Base-by-base conservation (phyloP, 202 grass and related monocot genomes). In the Hordeum pubiflorum region DNA sequence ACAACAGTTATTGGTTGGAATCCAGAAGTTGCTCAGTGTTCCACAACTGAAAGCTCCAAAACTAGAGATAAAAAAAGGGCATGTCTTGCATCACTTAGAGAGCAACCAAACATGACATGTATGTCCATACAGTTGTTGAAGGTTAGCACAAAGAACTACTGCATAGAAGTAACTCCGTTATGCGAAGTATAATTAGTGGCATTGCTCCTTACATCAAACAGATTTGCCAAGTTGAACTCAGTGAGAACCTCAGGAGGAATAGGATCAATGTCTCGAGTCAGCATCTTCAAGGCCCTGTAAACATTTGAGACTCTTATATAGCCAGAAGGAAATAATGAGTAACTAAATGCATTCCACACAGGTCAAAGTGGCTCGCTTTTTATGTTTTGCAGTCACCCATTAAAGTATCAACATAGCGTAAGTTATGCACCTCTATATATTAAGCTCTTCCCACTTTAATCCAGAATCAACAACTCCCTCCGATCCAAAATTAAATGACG, bases 191-290 rank as follows among this genome's bases (percentile, higher is more conserved):
- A 74, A 83, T 65, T 82, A 63, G 69, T 36, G 58, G 7, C 36
- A 41, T 63, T 76, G 70, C 87, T 76, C 59, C 87, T 93, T 92
- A 97, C 92, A 80, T 97, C 88, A 79, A 85, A 90, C 31, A 97
- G 88, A 78, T 93, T 91, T 70, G 82, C 76, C 78, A 97, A 87
- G 77, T 93, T 93, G 84, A 94, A 94, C 37, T 97, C 90, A 20
- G 66, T 56, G 12, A 91, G 90, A 91, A 97, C 84, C 77, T 93
- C 88, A 23, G 80, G 69, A 84, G 94, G 94, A 43, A 97, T 83
- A 81, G 94, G 92, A 82, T 97, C 94, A 58, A 97, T 89, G 36
- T 88, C 84, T 61, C 75, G 74, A 56, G 63, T 93, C 82, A 97
- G 70, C 56, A 80, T 82, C 90, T 97, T 92, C 94, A 94, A 88